These are phyloP conservation scores for Capsella bursapastoris DNA, from an alignment of 345 rosid genomes.

Conservation along the genomic window DNA sequence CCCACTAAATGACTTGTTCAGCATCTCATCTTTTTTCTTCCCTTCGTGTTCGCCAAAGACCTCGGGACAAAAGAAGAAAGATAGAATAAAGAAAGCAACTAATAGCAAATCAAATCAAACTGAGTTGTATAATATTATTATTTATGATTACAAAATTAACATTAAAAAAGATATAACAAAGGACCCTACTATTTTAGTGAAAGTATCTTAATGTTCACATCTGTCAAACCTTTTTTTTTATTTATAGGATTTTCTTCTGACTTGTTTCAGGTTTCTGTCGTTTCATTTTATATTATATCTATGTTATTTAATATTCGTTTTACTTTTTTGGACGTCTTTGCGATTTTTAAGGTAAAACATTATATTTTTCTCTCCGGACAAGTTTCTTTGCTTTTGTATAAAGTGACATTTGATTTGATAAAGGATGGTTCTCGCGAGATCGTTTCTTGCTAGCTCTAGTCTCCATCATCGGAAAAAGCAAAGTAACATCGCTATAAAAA, in stretches of 20 bases:
- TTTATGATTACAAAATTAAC: constrained; percentile 26
- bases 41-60: constrained; percentile 39
- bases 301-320: background rate
- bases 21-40: constrained; percentile 40
- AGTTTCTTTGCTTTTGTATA: background rate
- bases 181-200: constrained; percentile 42
- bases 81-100: background rate
- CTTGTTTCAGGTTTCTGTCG: constrained; percentile 44
- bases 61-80: constrained; percentile 41
- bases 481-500: background rate
- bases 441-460: background rate
- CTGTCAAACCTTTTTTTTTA: constrained; percentile 33
- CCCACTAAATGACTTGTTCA: constrained; percentile 32
- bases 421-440: constrained; percentile 3
- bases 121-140: constrained; percentile 3
- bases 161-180: constrained; percentile 7
- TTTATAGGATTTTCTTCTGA: constrained; percentile 38
- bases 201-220: constrained; percentile 45
- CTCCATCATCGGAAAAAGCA: background rate
- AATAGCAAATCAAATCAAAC: constrained; percentile 2
- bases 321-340: background rate
- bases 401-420: constrained; percentile 8
- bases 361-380: background rate
- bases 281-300: constrained; percentile 13
- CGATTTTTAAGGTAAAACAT: constrained; percentile 18